Evolutionary conservation across 495 filamentous ascomycete genomes (phyloP).

Genomic region (Glonium stellatum): DNA sequence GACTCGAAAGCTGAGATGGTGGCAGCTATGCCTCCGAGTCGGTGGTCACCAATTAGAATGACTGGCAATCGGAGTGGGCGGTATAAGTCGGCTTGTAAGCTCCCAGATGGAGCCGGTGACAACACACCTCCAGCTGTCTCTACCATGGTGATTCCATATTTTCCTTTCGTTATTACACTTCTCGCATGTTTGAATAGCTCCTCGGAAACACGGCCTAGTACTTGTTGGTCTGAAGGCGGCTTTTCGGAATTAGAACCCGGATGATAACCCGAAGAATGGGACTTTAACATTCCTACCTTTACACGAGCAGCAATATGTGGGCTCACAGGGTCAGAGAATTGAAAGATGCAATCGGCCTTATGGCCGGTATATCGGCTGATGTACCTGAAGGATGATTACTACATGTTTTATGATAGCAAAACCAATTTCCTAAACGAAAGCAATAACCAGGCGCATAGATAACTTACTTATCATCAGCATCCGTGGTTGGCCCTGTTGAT

Average conservation of each 20-base stretch:
- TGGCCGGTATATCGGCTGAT: conserved; percentile 49
- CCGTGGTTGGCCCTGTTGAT: conserved; percentile 59
- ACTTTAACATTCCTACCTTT: background rate
- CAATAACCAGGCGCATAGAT: background rate
- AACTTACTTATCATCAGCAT: conserved; percentile 60
- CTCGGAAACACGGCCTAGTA: conserved; percentile 43
- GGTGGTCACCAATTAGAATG: conserved; percentile 63
- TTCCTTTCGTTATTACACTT: background rate
- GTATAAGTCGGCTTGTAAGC: conserved; percentile 68
- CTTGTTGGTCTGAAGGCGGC: conserved; percentile 43
- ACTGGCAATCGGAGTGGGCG: conserved; percentile 62
- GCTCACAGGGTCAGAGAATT: conserved; percentile 64
- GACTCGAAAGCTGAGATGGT: conserved; percentile 73
- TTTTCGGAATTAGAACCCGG: conserved; percentile 2
- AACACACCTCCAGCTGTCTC: conserved; percentile 75
- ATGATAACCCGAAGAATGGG: background rate
- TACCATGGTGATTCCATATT: conserved; percentile 46
- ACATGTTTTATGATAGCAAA: background rate
- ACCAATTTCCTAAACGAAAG: background rate
- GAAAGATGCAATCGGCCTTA: conserved; percentile 54
- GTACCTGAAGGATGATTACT: conserved; percentile 42
- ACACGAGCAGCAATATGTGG: conserved; percentile 59
- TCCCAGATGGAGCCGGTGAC: conserved; percentile 66
- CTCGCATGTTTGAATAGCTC: conserved; percentile 42
- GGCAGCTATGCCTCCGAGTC: conserved; percentile 65